Evolutionary conservation across 75 land plant species (phyloP).

Genomic region (Isoetes taiwanensis): DNA sequence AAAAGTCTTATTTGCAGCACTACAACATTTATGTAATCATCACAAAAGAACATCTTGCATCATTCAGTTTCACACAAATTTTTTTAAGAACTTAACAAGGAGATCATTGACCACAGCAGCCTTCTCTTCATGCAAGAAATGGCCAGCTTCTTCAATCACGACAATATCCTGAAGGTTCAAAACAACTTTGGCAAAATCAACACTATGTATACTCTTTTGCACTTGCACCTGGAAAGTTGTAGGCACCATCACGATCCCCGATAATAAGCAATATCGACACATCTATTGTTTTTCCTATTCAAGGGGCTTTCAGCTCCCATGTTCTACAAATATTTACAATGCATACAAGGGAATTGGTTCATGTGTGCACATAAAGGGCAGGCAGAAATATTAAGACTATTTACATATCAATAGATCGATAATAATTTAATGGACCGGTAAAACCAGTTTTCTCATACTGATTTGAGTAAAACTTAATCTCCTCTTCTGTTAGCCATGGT

Average conservation of each 20-base stretch:
- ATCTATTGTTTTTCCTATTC: not conserved
- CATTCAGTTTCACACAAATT: too few relatives aligned
- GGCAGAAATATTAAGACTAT: too few relatives aligned
- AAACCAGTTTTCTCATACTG: conserved; percentile 38
- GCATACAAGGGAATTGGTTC: too few relatives aligned
- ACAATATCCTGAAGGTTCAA: not conserved
- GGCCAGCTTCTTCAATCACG: not conserved
- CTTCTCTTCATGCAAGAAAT: not conserved
- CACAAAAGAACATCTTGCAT: too few relatives aligned
- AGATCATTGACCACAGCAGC: not conserved
- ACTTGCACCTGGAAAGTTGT: not conserved
- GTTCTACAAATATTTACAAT: not conserved
- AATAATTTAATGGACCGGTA: conserved; percentile 47
- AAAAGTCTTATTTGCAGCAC: too few relatives aligned
- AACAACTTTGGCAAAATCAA: not conserved
- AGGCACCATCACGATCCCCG: not conserved
- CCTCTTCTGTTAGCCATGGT: conserved; percentile 1
- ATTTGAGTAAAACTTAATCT: not conserved
- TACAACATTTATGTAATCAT: too few relatives aligned
- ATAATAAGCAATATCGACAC: not conserved
- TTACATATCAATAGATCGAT: conserved; percentile 37
- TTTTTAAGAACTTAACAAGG: not conserved
- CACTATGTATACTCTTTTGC: not conserved
- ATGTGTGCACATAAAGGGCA: too few relatives aligned
- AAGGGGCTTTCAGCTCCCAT: conserved; percentile 5